These are phyloP conservation scores for Trametopsis cervina DNA, from an alignment of 768 basidiomycete genomes.

Conservation along the genomic window DNA sequence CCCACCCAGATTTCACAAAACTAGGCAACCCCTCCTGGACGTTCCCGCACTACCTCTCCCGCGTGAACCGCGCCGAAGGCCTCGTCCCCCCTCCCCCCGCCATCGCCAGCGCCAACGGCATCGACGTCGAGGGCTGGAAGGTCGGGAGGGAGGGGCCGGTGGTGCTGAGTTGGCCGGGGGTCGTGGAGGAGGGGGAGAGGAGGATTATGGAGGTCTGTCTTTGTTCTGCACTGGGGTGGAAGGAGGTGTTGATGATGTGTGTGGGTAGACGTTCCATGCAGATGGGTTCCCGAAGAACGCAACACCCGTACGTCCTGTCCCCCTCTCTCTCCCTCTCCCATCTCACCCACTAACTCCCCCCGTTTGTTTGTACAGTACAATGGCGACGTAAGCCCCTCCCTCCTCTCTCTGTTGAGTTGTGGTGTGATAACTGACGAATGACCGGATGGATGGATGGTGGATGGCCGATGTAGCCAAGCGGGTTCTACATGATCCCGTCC, in stretches of 20 bases:
- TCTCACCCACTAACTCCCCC: no score
- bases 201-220: not conserved
- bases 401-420: no score
- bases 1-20: conserved; percentile 14
- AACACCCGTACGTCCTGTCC: not conserved
- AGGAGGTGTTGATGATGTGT: not conserved
- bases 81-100: conserved; percentile 3
- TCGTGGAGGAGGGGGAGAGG: not conserved
- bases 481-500: conserved; percentile 5
- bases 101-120: conserved; percentile 4
- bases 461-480: conserved; percentile 2
- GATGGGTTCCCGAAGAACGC: not conserved
- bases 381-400: conserved; percentile 4
- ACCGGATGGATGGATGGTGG: not conserved
- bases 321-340: no score
- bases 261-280: not conserved
- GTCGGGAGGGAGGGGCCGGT: conserved; percentile 15
- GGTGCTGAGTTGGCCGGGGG: not conserved
- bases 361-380: conserved; percentile 5
- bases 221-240: no score
- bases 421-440: no score
- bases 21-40: conserved; percentile 24
- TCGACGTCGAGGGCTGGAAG: conserved; percentile 14
- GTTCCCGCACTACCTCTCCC: conserved; percentile 18
- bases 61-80: conserved; percentile 18